phyloP scores from a whole-genome alignment of 176 grass and related monocot species.

The Elaeis guineensis region DNA sequence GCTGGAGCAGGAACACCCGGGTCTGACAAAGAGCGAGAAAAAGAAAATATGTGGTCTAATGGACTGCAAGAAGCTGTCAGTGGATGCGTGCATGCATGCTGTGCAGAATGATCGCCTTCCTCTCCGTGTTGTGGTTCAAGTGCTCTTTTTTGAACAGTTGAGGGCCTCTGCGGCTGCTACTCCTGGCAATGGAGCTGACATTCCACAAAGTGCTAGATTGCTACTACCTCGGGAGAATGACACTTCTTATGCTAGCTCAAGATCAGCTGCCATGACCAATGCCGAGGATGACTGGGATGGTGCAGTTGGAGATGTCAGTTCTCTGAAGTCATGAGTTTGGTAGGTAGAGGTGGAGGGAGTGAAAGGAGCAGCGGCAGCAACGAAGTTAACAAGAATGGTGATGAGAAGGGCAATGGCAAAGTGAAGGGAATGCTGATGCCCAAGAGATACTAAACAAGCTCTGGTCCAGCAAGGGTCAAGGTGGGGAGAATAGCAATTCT shows the following conservation, averaged over 20 bases:
- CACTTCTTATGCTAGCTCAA: conserved; percentile 81
- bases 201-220: conserved; percentile 27
- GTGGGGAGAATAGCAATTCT: conserved; percentile 61
- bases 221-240: conserved; percentile 72
- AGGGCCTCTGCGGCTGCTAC: conserved; percentile 28
- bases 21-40: conserved; percentile 81
- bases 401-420: conserved; percentile 35
- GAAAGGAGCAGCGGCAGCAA: conserved; percentile 67
- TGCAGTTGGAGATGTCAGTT: conserved; percentile 51
- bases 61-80: conserved; percentile 83
- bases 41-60: conserved; percentile 78
- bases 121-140: conserved; percentile 85
- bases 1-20: conserved; percentile 66
- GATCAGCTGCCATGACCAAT: conserved; percentile 68
- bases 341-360: conserved; percentile 40
- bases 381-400: conserved; percentile 43
- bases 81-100: conserved; percentile 72
- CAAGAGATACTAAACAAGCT: conserved; percentile 85
- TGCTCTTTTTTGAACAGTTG: conserved; percentile 89
- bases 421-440: conserved; percentile 59
- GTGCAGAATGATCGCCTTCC: conserved; percentile 95
- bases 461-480: conserved; percentile 70
- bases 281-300: conserved; percentile 65
- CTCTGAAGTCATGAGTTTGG: conserved; percentile 51
- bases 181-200: conserved; percentile 16